These are phyloP conservation scores for Dothidotthia symphoricarpi DNA, from an alignment of 2,329 filamentous ascomycete species.

Conservation along the genomic window DNA sequence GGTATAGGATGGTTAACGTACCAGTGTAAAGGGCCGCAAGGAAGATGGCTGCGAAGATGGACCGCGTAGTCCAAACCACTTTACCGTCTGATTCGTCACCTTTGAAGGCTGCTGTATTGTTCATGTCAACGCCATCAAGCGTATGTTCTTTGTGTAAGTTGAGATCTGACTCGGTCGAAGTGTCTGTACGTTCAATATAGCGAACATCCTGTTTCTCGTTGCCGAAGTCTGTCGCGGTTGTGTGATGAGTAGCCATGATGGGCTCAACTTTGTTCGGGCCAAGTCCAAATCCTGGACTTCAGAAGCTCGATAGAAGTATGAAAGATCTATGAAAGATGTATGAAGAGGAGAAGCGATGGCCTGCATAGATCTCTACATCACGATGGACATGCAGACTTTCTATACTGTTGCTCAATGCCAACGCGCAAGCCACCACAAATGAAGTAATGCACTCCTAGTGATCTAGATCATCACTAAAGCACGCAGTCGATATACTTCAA, in stretches of 20 bases:
- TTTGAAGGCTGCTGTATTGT: slow-evolving; percentile 38
- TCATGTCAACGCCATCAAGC: slow-evolving; percentile 34
- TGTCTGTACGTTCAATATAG: slow-evolving; percentile 25
- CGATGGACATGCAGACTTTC: not conserved
- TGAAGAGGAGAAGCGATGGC: no score
- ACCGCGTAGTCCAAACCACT: slow-evolving; percentile 36
- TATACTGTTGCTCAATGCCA: slow-evolving; percentile 3
- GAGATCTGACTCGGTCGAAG: slow-evolving; percentile 20
- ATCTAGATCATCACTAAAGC: slow-evolving; percentile 6
- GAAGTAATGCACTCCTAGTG: slow-evolving; percentile 6
- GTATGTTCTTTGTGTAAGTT: slow-evolving; percentile 26
- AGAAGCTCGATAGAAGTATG: not conserved
- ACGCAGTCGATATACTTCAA: slow-evolving; percentile 1
- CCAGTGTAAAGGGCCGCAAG: slow-evolving; percentile 42
- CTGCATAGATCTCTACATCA: not conserved
- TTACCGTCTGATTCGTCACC: slow-evolving; percentile 45
- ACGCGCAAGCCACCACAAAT: slow-evolving; percentile 3
- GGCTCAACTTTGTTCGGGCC: not conserved
- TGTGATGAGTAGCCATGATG: slow-evolving; percentile 13
- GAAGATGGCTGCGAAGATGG: slow-evolving; percentile 39
- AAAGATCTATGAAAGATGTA: not conserved
- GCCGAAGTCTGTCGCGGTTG: slow-evolving; percentile 10
- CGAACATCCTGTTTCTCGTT: slow-evolving; percentile 26
- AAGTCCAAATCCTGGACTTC: not conserved
- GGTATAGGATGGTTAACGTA: not conserved